Evolutionary conservation across 768 basidiomycete genomes (phyloP), one percentile per base, ranked within the genome.

Genomic region (Mycena amicta): DNA sequence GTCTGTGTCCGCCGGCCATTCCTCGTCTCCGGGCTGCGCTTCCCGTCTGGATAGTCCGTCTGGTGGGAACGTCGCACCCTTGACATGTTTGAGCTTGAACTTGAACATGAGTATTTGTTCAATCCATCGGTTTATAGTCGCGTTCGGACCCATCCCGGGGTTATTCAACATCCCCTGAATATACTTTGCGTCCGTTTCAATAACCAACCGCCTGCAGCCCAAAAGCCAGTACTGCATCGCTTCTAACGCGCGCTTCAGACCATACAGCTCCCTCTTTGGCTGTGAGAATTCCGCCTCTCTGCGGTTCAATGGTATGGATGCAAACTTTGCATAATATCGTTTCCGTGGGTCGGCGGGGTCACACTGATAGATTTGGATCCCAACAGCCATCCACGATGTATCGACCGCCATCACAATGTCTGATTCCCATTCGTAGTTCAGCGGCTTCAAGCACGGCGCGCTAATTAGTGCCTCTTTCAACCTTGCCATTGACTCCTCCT

Each of bases 321-420:
- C 60, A 33, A 72, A 77, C 0, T 60, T 53, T 0, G 64, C 60
- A 2, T 62, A 71, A 22, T 62, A 67, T 0, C 60, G 47, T 4
- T 61, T 53, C 18, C 47, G 26, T 1, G 50, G 33, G 13, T 47
- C 45, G 6, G 5, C n/a, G 13, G 50, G 59, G 26, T 63, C 51
- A 28, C 40, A 18, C 29, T 8, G 72, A 25, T 12, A 65, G n/a
- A 2, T 63, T 40, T 1, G 71, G 45, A 0, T 59, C 60, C 16
- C 53, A 16, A 2, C 55, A 20, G 8, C 61, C 55, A 11, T 57
- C 5, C 49, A 28, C 0, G 62, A 68, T 0, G 70, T 67, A 54
- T 75, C 71, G 0, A 74, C 74, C 5, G 71, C 58, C 3, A 75
- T 33, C 4, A 71, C 67, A 5, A 73, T 61, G 12, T 64, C 59